A percentile compares a stretch with the other conserved stretches of the same genome.
phyloP scores from a whole-genome alignment of 495 filamentous ascomycete genomes.

The Emericellopsis terricola region DNA sequence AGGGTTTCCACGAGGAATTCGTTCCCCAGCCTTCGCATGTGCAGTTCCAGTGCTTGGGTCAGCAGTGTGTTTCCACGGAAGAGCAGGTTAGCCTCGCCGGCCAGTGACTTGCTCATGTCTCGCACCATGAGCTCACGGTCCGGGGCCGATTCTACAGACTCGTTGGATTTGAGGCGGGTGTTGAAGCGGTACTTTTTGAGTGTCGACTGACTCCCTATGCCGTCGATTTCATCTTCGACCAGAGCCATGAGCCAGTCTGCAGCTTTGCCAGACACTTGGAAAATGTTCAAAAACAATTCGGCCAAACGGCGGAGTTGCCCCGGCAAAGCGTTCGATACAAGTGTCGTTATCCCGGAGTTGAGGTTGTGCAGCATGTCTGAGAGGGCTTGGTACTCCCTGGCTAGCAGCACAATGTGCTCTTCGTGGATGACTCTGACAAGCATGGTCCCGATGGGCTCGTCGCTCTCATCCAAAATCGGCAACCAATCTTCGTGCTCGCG shows the following conservation, averaged over 20 bases:
- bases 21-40: slow-evolving; percentile 87
- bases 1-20: slow-evolving; percentile 86
- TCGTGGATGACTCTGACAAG: slow-evolving; percentile 70
- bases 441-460: slow-evolving; percentile 67
- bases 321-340: slow-evolving; percentile 66
- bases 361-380: slow-evolving; percentile 76
- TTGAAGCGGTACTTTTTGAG: slow-evolving; percentile 57
- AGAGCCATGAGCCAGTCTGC: slow-evolving; percentile 84
- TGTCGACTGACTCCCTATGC: slow-evolving; percentile 58
- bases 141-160: slow-evolving; percentile 43
- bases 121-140: slow-evolving; percentile 35
- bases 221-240: slow-evolving; percentile 94
- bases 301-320: slow-evolving; percentile 61
- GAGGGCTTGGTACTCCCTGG: slow-evolving; percentile 67
- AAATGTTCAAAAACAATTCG: slow-evolving; percentile 82
- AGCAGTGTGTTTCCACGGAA: slow-evolving; percentile 91
- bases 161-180: slow-evolving; percentile 59
- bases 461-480: slow-evolving; percentile 53
- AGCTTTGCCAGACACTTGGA: slow-evolving; percentile 79
- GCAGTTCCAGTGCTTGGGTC: slow-evolving; percentile 82
- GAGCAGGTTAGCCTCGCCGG: slow-evolving; percentile 78
- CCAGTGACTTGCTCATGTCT: slow-evolving; percentile 44
- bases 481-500: slow-evolving; percentile 67
- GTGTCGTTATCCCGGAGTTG: slow-evolving; percentile 61
- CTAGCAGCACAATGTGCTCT: slow-evolving; percentile 75